phyloP scores from a whole-genome alignment of 1,284 basidiomycete genomes.

The Rhodotorula sp. region DNA sequence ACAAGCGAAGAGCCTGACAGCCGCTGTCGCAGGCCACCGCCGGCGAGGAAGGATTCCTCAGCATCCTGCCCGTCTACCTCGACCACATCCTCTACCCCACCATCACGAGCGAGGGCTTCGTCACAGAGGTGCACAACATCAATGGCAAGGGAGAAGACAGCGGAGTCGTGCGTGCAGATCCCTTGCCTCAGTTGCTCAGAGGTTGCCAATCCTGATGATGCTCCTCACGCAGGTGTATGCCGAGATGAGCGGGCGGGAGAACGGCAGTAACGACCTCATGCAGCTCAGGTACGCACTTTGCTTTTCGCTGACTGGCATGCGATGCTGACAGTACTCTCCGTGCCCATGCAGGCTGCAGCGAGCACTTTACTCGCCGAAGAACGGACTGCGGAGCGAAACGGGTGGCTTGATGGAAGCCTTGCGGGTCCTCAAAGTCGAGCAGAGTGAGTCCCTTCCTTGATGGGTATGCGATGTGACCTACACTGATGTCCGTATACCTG shows the following conservation, averaged over 20 bases:
- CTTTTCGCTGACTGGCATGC: no score
- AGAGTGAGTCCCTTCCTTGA: constrained; percentile 62
- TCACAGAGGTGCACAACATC: constrained; percentile 82
- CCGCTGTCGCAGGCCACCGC: constrained; percentile 66
- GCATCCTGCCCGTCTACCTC: constrained; percentile 86
- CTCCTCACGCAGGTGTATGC: constrained; percentile 31
- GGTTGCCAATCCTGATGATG: constrained; percentile 55
- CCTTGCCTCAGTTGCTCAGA: background rate
- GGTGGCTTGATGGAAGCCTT: constrained; percentile 93
- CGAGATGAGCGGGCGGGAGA: constrained; percentile 94
- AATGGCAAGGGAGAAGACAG: constrained; percentile 87
- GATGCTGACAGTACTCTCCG: background rate
- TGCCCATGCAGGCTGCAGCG: constrained; percentile 64
- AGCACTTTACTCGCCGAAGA: constrained; percentile 73
- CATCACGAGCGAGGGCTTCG: constrained; percentile 82
- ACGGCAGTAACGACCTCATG: constrained; percentile 87
- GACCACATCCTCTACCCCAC: constrained; percentile 98
- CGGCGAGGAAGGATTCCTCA: constrained; percentile 91
- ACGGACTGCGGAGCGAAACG: constrained; percentile 93
- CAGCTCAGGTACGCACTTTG: constrained; percentile 62
- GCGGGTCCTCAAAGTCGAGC: constrained; percentile 78
- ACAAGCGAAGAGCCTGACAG: background rate
- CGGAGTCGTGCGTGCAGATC: constrained; percentile 80
- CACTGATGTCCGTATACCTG: background rate
- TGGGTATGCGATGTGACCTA: background rate